Evolutionary conservation across 192 early-diverging fungal genomes (phyloP).

Genomic region (Podila verticillata): DNA sequence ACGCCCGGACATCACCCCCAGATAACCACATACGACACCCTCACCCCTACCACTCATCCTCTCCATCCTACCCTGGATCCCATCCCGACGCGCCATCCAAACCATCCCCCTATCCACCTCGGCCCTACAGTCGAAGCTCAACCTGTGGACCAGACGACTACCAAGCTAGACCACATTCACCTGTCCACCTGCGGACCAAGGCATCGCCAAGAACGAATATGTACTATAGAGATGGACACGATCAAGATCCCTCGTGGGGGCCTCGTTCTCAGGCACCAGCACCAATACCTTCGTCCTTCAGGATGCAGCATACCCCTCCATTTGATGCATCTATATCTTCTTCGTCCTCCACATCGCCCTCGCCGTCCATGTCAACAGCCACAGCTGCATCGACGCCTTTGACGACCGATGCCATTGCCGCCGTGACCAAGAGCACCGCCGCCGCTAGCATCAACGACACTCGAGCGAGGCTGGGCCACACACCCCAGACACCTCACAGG

Average conservation of each 20-base stretch:
- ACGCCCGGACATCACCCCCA: conserved; percentile 2
- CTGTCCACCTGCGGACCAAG: background rate
- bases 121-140: background rate
- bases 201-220: background rate
- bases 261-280: background rate
- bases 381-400: conserved; percentile 33
- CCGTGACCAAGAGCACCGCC: conserved; percentile 33
- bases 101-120: conserved; percentile 18
- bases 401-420: conserved; percentile 20
- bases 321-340: conserved; percentile 33
- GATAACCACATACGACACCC: background rate
- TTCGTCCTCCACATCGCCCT: conserved; percentile 38
- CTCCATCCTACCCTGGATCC: conserved; percentile 7
- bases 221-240: background rate
- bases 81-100: conserved; percentile 1
- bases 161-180: background rate
- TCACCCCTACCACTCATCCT: background rate
- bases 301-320: conserved; percentile 24
- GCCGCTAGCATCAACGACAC: conserved; percentile 25
- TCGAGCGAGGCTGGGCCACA: background rate
- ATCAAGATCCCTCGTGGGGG: background rate
- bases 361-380: conserved; percentile 33
- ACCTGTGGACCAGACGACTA: too few species aligned
- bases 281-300: conserved; percentile 1
- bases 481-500: background rate